Percentiles rank a stretch among this genome's conserved stretches.
Conservation (phyloP, 768 basidiomycete genomes). For the Imleria badia region DNA sequence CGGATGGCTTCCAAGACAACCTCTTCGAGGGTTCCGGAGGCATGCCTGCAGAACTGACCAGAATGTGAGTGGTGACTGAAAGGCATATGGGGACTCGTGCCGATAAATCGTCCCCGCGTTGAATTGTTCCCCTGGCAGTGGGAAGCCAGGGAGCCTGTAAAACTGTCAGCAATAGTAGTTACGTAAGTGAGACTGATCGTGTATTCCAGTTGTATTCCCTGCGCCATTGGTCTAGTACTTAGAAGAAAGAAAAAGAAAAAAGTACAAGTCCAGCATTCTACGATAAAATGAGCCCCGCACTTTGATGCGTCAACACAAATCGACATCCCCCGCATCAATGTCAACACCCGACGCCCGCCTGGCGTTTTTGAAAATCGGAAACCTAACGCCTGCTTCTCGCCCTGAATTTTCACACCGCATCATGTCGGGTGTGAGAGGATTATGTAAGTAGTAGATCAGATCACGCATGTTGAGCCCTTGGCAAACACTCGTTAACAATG, state of each 20-base stretch:
- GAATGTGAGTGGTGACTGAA: conserved; percentile 90
- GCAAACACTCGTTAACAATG: too few relatives aligned
- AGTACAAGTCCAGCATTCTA: neutral
- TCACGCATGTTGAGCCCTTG: too few relatives aligned
- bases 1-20: conserved; percentile 79
- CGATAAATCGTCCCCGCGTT: neutral
- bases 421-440: conserved; percentile 10
- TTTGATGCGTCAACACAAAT: conserved; percentile 21
- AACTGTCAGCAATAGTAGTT: conserved; percentile 4
- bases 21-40: conserved; percentile 74
- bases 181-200: conserved; percentile 21
- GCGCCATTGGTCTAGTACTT: too few relatives aligned
- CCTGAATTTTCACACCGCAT: conserved; percentile 27
- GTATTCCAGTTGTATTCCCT: too few relatives aligned
- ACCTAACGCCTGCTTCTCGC: conserved; percentile 29
- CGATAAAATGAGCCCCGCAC: conserved; percentile 18
- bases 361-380: conserved; percentile 33
- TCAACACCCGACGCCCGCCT: neutral
- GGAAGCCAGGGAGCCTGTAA: conserved; percentile 4
- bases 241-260: too few relatives aligned
- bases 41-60: conserved; percentile 93
- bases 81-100: conserved; percentile 43
- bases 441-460: too few relatives aligned
- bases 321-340: conserved; percentile 17
- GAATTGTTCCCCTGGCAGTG: neutral